Base-by-base conservation (phyloP, 164 flowering plant species). In the Annona squamosa region DNA sequence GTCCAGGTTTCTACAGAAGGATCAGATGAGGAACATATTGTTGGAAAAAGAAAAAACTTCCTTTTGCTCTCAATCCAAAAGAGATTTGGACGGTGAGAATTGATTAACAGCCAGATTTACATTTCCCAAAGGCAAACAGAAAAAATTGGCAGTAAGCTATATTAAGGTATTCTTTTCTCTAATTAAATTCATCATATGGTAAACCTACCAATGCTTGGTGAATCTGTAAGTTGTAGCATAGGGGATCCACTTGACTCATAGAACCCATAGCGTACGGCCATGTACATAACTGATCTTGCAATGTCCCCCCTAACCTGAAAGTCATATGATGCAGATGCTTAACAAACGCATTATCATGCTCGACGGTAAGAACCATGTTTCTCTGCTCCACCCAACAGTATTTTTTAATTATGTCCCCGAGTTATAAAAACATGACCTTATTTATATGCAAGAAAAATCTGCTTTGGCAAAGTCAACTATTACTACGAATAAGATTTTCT, bases 231-330 rank as follows among this genome's bases (percentile, higher is more conserved):
- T 56, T 57, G 82, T 68, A 87, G 88, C 64, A 37, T 72, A 46
- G 76, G 82, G 72, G 80, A 75, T 57, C 84, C 82, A 69, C 74
- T 80, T 9, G 79, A 70, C 62, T 76, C 79, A 73, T 70, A 77
- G 73, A 80, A 78, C 62, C 87, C 88, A 57, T 85, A 87, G 66
- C 82, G 78, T 12, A 84, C 80, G 37, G 90, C 84, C 90, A 87
- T 85, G 80, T 87, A 87, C 88, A 87, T 83, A 70, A 87, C 44
- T 67, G 90, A 86, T 74, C 88, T 79, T 19, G 87, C 90, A 37
- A 87, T 82, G 69, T 87, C 90, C 61, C 90, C 90, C 72, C 90
- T 81, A 56, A 85, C 86, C 90, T 87, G 84, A 48, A 63, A 68
- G 69, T 46, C 64, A 46, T 46, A 46, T 13, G 13, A 44, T 19